Evolutionary conservation across 805 yeast genomes (phyloP).

Genomic region (Dipodascus albidus): DNA sequence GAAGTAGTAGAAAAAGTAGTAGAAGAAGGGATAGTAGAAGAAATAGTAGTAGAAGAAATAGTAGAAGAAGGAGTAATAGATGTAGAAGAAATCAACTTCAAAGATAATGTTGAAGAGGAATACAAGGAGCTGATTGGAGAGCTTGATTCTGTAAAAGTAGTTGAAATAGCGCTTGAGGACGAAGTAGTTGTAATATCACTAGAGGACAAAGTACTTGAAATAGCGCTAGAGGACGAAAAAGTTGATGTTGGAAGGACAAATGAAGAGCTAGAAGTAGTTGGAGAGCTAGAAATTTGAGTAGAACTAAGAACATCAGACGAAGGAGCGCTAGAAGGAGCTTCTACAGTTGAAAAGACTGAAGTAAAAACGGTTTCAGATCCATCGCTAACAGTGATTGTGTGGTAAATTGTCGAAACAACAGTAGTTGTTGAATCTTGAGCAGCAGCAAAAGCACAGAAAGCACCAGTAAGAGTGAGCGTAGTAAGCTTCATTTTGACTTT

Average conservation of each 20-base stretch:
- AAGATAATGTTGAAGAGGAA: background rate
- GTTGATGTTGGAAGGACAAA: constrained; percentile 4
- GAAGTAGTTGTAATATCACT: background rate
- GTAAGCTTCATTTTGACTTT: background rate
- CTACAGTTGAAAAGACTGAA: background rate
- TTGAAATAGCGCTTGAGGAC: background rate
- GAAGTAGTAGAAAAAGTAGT: background rate
- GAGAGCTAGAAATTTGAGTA: constrained; percentile 5
- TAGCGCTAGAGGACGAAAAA: constrained; percentile 7
- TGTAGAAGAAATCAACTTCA: background rate
- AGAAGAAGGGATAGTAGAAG: background rate
- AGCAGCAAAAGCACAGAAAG: background rate
- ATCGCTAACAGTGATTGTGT: background rate
- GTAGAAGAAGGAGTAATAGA: background rate
- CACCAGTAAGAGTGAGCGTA: background rate
- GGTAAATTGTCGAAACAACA: background rate
- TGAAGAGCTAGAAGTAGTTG: constrained; percentile 4
- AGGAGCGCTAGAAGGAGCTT: background rate
- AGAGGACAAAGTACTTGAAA: constrained; percentile 4
- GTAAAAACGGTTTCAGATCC: background rate
- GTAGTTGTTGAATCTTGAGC: background rate
- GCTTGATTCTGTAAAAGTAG: background rate
- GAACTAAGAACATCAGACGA: constrained; percentile 5
- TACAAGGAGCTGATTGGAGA: no score
- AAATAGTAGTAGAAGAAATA: background rate